Conservation (phyloP, 352 stramenopile species). For the Thalassiosira sp. region DNA sequence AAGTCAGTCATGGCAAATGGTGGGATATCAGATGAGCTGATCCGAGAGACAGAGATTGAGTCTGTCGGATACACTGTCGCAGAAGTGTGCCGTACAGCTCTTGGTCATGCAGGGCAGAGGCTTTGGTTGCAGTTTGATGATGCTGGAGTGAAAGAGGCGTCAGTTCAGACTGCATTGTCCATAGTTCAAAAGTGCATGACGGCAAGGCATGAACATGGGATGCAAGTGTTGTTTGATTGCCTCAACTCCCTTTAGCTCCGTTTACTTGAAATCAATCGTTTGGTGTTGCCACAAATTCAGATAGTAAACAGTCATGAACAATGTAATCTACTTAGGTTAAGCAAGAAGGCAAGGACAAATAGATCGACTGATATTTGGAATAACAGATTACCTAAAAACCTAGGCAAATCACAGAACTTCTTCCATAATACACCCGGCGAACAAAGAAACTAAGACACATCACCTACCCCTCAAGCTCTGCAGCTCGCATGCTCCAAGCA, state of each 20-base stretch:
- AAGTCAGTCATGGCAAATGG: conserved; percentile 43
- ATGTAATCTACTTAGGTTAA: neutral
- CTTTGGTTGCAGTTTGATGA: conserved; percentile 81
- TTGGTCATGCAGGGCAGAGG: conserved; percentile 72
- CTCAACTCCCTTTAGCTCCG: conserved; percentile 35
- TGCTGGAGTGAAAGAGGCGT: conserved; percentile 50
- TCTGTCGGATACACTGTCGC: conserved; percentile 71
- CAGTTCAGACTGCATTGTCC: conserved; percentile 63
- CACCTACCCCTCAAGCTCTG: conserved; percentile 46
- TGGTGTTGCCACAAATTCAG: too few species aligned
- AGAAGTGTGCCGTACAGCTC: conserved; percentile 71
- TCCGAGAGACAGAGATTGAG: conserved; percentile 69
- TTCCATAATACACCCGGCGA: neutral
- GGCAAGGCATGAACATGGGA: conserved; percentile 58
- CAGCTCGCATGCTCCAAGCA: conserved; percentile 68
- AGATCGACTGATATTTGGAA: too few species aligned
- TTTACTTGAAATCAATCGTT: too few species aligned
- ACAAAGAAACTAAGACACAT: too few species aligned
- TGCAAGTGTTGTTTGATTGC: conserved; percentile 55
- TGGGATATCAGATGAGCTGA: conserved; percentile 45
- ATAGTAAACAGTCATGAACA: too few species aligned
- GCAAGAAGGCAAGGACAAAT: too few species aligned
- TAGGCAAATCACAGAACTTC: too few species aligned
- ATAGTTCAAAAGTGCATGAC: conserved; percentile 76
- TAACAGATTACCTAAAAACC: too few species aligned